These are phyloP conservation scores for Oryza coarctata DNA, from an alignment of 176 grass and related monocot genomes.

Conservation along the genomic window DNA sequence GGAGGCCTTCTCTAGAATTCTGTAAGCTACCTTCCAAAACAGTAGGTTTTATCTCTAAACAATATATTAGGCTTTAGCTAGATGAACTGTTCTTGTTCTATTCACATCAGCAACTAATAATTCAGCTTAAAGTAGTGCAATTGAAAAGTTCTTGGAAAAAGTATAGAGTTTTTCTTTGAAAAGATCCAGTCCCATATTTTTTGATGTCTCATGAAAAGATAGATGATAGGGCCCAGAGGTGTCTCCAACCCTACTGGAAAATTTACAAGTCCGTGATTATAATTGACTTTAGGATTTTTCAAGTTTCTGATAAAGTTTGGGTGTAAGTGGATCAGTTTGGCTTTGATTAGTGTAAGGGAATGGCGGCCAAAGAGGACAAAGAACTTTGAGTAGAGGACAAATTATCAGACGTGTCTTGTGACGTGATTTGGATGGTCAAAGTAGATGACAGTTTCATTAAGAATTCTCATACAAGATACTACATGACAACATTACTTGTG, in stretches of 20 bases:
- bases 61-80: background rate
- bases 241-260: slow-evolving; percentile 12
- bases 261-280: background rate
- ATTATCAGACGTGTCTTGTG: slow-evolving; percentile 30
- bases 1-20: slow-evolving; percentile 87
- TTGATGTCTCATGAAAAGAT: background rate
- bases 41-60: background rate
- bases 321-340: slow-evolving; percentile 9
- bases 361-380: slow-evolving; percentile 33
- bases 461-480: slow-evolving; percentile 36
- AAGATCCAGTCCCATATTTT: background rate
- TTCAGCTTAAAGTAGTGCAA: background rate
- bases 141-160: background rate
- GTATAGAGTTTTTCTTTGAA: background rate
- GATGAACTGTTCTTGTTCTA: slow-evolving; percentile 37
- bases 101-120: slow-evolving; percentile 33
- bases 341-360: slow-evolving; percentile 28
- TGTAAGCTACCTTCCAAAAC: slow-evolving; percentile 72
- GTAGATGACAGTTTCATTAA: slow-evolving; percentile 43
- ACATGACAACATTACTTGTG: slow-evolving; percentile 10
- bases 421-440: slow-evolving; percentile 26
- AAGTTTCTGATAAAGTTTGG: slow-evolving; percentile 5
- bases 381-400: slow-evolving; percentile 29
- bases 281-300: background rate
- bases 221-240: background rate